Conservation (phyloP, 371 early-diverging fungal genomes). For the Lichtheimia corymbifera region DNA sequence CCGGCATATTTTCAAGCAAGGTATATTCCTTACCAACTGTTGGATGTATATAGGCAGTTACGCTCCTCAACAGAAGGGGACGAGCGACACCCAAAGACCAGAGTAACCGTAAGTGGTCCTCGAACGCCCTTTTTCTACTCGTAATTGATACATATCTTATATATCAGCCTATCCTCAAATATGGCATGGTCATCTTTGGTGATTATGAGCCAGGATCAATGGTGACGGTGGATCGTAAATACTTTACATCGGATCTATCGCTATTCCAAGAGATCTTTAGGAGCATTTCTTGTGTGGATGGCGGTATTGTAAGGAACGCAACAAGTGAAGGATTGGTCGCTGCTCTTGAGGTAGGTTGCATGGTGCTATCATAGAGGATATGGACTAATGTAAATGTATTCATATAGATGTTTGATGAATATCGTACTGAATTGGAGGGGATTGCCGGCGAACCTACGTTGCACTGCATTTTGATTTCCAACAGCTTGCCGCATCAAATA, state of each 20-base stretch:
- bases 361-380: background rate
- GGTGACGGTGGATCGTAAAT: slow-evolving; percentile 56
- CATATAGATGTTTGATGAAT: slow-evolving; percentile 57
- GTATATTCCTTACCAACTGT: too few species aligned
- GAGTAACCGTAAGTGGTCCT: slow-evolving; percentile 50
- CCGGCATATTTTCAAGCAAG: background rate
- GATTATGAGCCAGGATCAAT: slow-evolving; percentile 64
- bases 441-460: slow-evolving; percentile 41
- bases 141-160: background rate
- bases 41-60: slow-evolving; percentile 42
- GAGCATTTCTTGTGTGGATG: slow-evolving; percentile 51
- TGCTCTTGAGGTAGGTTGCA: slow-evolving; percentile 57
- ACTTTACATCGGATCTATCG: slow-evolving; percentile 54
- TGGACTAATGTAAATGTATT: background rate
- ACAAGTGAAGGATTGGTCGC: slow-evolving; percentile 65
- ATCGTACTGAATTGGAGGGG: slow-evolving; percentile 39
- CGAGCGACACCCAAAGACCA: slow-evolving; percentile 54
- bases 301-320: slow-evolving; percentile 65
- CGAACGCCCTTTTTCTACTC: background rate
- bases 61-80: slow-evolving; percentile 57
- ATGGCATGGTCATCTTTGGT: slow-evolving; percentile 67
- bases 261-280: slow-evolving; percentile 56
- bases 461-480: slow-evolving; percentile 57
- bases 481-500: slow-evolving; percentile 52
- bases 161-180: slow-evolving; percentile 61